Conservation (phyloP, 2,329 filamentous ascomycete species). For the Chaetoscypha palmicola region DNA sequence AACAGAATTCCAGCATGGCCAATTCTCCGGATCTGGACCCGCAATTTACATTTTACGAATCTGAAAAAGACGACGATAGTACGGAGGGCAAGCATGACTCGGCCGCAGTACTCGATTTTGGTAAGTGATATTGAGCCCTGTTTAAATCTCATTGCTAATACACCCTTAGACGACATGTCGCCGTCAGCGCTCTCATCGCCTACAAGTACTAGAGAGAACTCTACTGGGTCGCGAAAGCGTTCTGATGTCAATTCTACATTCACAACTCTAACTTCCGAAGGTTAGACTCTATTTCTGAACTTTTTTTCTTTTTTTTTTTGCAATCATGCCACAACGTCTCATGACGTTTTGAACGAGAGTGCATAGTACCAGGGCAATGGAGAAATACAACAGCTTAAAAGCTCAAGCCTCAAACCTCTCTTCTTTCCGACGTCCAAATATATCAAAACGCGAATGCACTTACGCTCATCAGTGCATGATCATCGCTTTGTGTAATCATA, state of each 20-base stretch:
- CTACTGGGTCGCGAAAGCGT: neutral
- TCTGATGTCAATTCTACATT: neutral
- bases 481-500: neutral
- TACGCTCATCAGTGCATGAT: no score
- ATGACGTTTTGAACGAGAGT: no score
- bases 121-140: no score
- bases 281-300: neutral
- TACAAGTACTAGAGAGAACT: slow-evolving; percentile 3
- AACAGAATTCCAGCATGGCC: slow-evolving; percentile 1
- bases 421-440: no score
- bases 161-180: slow-evolving; percentile 3
- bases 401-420: no score
- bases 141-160: no score
- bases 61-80: neutral
- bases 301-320: neutral
- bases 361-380: no score
- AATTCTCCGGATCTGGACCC: neutral
- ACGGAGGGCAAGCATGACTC: slow-evolving; percentile 4
- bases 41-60: slow-evolving; percentile 5
- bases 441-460: no score
- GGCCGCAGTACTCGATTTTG: slow-evolving; percentile 2
- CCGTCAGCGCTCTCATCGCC: slow-evolving; percentile 3
- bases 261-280: slow-evolving; percentile 1
- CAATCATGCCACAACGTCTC: no score
- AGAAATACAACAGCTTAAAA: no score